These are phyloP conservation scores for Alopecurus myosuroides DNA, from an alignment of 176 grass and related monocot species.

Conservation along the genomic window DNA sequence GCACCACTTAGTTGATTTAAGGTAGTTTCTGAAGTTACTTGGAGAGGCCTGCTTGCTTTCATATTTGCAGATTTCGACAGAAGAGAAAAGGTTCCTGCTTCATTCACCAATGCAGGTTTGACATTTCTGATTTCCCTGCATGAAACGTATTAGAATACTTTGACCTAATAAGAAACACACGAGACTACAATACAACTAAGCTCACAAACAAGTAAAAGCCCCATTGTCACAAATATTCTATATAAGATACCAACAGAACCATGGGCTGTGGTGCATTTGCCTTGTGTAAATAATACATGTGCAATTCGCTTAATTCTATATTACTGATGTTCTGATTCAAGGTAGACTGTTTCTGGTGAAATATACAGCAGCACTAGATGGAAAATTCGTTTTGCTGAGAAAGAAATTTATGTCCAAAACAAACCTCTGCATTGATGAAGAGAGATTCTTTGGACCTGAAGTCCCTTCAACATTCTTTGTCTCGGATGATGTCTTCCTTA, in stretches of 20 bases:
- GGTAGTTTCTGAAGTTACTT: slow-evolving; percentile 40
- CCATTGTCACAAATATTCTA: background rate
- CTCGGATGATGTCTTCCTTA: slow-evolving; percentile 24
- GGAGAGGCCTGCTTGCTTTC: slow-evolving; percentile 21
- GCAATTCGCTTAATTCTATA: background rate
- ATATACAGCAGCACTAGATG: slow-evolving; percentile 6
- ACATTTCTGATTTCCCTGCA: slow-evolving; percentile 52
- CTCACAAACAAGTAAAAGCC: slow-evolving; percentile 8
- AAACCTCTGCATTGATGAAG: slow-evolving; percentile 43
- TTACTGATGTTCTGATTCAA: slow-evolving; percentile 16
- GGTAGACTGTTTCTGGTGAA: background rate
- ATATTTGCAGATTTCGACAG: slow-evolving; percentile 27
- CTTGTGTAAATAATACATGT: background rate
- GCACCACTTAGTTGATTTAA: slow-evolving; percentile 37
- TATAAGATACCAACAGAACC: slow-evolving; percentile 18
- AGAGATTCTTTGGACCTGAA: slow-evolving; percentile 37
- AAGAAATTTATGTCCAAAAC: slow-evolving; percentile 13
- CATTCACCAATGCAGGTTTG: slow-evolving; percentile 34
- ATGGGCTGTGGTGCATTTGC: background rate
- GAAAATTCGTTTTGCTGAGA: slow-evolving; percentile 5
- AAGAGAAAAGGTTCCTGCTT: slow-evolving; percentile 41
- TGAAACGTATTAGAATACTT: slow-evolving; percentile 17
- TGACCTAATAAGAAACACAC: slow-evolving; percentile 16
- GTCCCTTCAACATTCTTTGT: slow-evolving; percentile 31
- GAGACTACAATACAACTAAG: background rate